Conservation (phyloP, 805 yeast species). For the Dipodascus geniculatus region DNA sequence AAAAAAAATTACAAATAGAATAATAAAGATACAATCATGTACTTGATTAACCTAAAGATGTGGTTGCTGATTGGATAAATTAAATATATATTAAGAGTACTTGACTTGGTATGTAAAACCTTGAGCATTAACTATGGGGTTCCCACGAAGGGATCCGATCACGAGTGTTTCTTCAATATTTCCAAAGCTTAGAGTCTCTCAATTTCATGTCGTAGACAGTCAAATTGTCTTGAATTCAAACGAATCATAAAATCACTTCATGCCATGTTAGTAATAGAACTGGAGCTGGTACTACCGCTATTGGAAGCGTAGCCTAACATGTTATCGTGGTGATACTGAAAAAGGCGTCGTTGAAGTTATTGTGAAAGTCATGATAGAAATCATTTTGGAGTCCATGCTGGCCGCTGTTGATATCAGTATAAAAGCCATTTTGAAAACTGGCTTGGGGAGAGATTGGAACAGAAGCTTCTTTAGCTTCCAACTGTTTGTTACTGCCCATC, state of each 20-base stretch:
- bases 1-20: too few species aligned
- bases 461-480: slow-evolving; percentile 5
- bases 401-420: slow-evolving; percentile 17
- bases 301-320: neutral
- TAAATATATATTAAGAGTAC: too few species aligned
- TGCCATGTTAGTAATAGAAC: neutral
- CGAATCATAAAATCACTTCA: neutral
- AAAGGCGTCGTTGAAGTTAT: neutral
- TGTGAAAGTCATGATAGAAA: neutral
- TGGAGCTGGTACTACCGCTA: neutral
- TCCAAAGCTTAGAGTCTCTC: neutral
- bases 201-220: too few species aligned
- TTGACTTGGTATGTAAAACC: neutral
- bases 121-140: neutral
- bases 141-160: too few species aligned
- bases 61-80: too few species aligned
- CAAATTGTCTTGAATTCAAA: neutral
- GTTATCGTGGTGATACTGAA: neutral
- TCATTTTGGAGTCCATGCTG: slow-evolving; percentile 27
- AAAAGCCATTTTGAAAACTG: neutral
- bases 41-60: too few species aligned
- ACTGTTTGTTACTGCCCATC: neutral
- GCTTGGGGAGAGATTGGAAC: neutral
- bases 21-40: too few species aligned
- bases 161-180: too few species aligned